These are phyloP conservation scores for Boechera stricta DNA, from an alignment of 345 rosid species.

Conservation along the genomic window DNA sequence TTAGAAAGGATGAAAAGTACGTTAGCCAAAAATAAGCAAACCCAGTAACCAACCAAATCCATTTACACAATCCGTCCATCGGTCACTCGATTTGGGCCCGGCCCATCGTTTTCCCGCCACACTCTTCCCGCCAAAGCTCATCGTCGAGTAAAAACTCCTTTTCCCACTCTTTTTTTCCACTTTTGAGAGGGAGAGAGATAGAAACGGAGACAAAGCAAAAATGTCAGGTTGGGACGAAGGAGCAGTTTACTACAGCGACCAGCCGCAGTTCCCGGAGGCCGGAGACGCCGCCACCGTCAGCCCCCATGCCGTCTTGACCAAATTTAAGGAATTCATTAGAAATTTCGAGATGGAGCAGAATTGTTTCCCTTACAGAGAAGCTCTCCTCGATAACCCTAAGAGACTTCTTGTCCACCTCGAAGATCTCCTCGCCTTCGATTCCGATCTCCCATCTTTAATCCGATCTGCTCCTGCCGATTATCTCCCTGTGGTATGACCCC, in stretches of 20 bases:
- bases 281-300: slow-evolving; percentile 56
- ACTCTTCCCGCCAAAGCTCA: slow-evolving; percentile 38
- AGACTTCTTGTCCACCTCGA: slow-evolving; percentile 73
- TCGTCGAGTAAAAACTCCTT: slow-evolving; percentile 2
- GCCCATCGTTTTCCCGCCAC: slow-evolving; percentile 37
- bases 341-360: slow-evolving; percentile 76
- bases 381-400: slow-evolving; percentile 77
- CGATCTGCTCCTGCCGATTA: slow-evolving; percentile 84
- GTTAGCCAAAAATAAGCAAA: background rate
- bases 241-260: slow-evolving; percentile 89
- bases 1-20: no score
- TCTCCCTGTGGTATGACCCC: slow-evolving; percentile 65
- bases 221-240: slow-evolving; percentile 99
- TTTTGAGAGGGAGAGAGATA: background rate
- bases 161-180: background rate
- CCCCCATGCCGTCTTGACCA: slow-evolving; percentile 74
- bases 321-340: slow-evolving; percentile 89
- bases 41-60: background rate
- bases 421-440: slow-evolving; percentile 80
- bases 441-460: slow-evolving; percentile 77
- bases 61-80: background rate
- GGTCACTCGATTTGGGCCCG: background rate
- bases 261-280: slow-evolving; percentile 81
- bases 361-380: slow-evolving; percentile 82
- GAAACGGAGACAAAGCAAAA: slow-evolving; percentile 23